Evolutionary conservation across 2,329 filamentous ascomycete species (phyloP), one percentile per base, ranked within the genome.

Genomic region (Dendryphion nanum): DNA sequence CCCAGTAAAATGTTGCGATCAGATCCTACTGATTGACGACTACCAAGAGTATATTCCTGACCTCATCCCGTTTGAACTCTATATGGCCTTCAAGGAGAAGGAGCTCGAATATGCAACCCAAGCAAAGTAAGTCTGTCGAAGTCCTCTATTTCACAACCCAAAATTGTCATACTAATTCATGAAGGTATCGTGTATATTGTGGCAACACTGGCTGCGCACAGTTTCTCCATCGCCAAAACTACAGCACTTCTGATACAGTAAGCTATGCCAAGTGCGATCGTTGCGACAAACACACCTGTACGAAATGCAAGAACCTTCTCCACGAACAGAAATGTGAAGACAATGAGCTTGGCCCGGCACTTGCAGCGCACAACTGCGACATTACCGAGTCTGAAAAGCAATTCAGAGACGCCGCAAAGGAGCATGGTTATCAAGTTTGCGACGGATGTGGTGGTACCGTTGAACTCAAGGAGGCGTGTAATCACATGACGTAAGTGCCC

Each of bases 401-500:
- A 28, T 63, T 63, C 45, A 46, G 53, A 37, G 38, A 51, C 15
- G 45, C 36, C 2, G 56, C 42, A 2, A 37, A 40, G 4, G 48
- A 59, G 36, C 45, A 59, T 13, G 52, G 57, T 2, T 64, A 57
- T 16, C 49, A 63, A 30, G 40, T 50, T 21, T 64, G 61, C 36
- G 50, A 44, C 10, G 37, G 34, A 8, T 64, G 61, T 23, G 49
- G 51, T 14, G 40, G 40, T 1, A 51, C 40, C 0, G 47, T 63
- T 4, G 59, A 64, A 37, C 47, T 64, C 12, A 34, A 43, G 2
- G 60, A 64, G 28, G 61, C 59, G 2, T 64, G 60, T 30, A 64
- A 64, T 16, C 60, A 64, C 26, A 55, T 64, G 18, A 57, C 40
- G 10, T n/a, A n/a, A n/a, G n/a, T n/a, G n/a, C n/a, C n/a, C n/a